A percentile compares a stretch with the other conserved stretches of the same genome.
These are phyloP conservation scores for Dothistroma pini DNA, from an alignment of 2,329 filamentous ascomycete species.

Conservation along the genomic window DNA sequence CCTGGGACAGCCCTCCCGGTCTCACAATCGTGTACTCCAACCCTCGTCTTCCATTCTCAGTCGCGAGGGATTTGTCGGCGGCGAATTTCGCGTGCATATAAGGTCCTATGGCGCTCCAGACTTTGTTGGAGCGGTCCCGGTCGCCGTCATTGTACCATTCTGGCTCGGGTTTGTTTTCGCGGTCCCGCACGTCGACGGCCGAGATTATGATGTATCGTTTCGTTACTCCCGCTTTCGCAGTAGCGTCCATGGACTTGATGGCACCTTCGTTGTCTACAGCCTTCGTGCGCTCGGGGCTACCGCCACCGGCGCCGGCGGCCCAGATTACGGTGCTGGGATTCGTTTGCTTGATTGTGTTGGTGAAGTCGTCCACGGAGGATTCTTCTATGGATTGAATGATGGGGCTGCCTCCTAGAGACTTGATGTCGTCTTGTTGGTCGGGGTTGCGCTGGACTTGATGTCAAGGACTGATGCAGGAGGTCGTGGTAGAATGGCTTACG, in stretches of 20 bases:
- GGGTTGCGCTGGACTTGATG: conserved; percentile 8
- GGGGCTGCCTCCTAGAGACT: conserved; percentile 41
- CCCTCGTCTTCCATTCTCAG: conserved; percentile 37
- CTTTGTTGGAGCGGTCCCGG: conserved; percentile 34
- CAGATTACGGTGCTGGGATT: conserved; percentile 36
- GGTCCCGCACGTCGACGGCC: conserved; percentile 54
- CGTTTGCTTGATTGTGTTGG: conserved; percentile 35
- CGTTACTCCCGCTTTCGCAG: conserved; percentile 53
- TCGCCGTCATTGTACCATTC: conserved; percentile 45
- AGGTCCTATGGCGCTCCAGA: conserved; percentile 40
- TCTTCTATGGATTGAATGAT: conserved; percentile 45
- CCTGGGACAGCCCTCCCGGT: conserved; percentile 43
- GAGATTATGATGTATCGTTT: conserved; percentile 62
- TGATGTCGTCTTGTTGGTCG: conserved; percentile 36
- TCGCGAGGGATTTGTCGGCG: conserved; percentile 41
- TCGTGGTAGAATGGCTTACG: conserved; percentile 20
- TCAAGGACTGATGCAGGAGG: not conserved
- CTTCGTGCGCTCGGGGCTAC: conserved; percentile 53
- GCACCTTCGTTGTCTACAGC: conserved; percentile 63
- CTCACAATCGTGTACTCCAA: conserved; percentile 48
- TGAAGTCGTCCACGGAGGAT: conserved; percentile 38
- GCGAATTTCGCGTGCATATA: conserved; percentile 45
- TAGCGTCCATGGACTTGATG: conserved; percentile 58
- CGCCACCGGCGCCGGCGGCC: conserved; percentile 33
- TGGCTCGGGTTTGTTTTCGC: conserved; percentile 37